These are phyloP conservation scores for Corchorus capsularis DNA, from an alignment of 345 rosid species.

Conservation along the genomic window DNA sequence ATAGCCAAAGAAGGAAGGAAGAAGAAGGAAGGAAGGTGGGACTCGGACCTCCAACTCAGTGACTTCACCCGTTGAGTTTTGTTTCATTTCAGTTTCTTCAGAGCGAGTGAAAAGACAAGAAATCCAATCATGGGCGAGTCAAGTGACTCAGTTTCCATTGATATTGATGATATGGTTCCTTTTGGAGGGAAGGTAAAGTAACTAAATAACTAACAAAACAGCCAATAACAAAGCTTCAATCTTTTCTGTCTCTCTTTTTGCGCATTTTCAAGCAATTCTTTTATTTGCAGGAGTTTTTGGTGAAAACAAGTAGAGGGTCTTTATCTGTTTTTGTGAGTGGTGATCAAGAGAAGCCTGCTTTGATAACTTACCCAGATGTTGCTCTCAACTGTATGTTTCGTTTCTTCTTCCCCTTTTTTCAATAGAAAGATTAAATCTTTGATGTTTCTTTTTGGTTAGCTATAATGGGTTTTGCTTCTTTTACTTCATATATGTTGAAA, in stretches of 20 bases:
- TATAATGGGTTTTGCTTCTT: slow-evolving; percentile 2
- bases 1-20: background rate
- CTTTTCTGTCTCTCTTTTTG: background rate
- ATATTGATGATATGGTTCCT: slow-evolving; percentile 43
- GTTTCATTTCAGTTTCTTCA: slow-evolving; percentile 14
- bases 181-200: slow-evolving; percentile 54
- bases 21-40: background rate
- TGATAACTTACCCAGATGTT: slow-evolving; percentile 86
- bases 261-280: background rate
- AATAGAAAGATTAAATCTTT: background rate
- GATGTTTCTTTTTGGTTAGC: background rate
- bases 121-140: slow-evolving; percentile 44
- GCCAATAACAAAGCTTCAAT: background rate
- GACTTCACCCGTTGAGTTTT: slow-evolving; percentile 30
- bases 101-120: background rate
- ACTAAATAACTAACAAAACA: slow-evolving; percentile 9
- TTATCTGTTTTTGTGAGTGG: slow-evolving; percentile 75
- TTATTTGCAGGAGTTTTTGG: slow-evolving; percentile 62
- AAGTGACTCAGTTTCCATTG: slow-evolving; percentile 52
- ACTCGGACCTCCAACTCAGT: slow-evolving; percentile 32
- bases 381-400: slow-evolving; percentile 70
- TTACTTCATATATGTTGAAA: background rate
- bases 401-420: background rate
- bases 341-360: slow-evolving; percentile 80
- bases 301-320: slow-evolving; percentile 74